Percentiles rank a stretch among this genome's conserved stretches.
These are phyloP conservation scores for Prorocentrum cordatum DNA, from an alignment of 169 alveolate genomes.

Conservation along the genomic window DNA sequence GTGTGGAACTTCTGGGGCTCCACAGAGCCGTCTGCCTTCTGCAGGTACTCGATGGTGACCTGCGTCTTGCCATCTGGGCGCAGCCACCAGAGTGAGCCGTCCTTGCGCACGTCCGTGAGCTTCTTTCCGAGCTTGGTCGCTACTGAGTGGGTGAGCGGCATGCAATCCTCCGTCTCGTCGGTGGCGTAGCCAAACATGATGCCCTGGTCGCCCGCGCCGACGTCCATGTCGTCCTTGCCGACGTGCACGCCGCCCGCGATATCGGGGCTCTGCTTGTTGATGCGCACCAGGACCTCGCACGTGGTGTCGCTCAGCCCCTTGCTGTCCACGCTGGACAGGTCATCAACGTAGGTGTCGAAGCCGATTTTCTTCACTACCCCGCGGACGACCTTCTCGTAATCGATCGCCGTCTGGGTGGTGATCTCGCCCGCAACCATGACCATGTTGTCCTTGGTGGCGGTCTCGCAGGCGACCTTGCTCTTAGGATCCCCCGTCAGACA, in stretches of 20 bases:
- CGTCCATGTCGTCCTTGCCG: conserved; percentile 74
- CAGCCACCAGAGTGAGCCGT: conserved; percentile 85
- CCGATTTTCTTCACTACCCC: conserved; percentile 82
- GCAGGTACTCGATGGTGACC: conserved; percentile 85
- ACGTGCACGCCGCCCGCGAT: conserved; percentile 94
- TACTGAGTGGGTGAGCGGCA: conserved; percentile 95
- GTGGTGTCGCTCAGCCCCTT: conserved; percentile 92
- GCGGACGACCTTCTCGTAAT: conserved; percentile 91
- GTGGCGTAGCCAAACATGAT: conserved; percentile 99
- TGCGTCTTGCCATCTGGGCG: conserved; percentile 99
- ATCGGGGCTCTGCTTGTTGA: conserved; percentile 92
- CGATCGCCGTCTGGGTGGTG: conserved; percentile 87
- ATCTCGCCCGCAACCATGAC: conserved; percentile 97
- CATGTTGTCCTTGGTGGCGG: conserved; percentile 90
- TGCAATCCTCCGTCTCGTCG: conserved; percentile 88
- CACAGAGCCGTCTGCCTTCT: conserved; percentile 77
- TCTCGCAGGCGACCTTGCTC: conserved; percentile 90
- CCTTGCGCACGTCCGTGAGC: conserved; percentile 88
- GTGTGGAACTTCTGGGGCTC: conserved; percentile 91
- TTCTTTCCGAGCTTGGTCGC: conserved; percentile 89
- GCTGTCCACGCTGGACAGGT: conserved; percentile 62
- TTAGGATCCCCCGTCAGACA: conserved; percentile 87
- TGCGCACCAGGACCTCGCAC: conserved; percentile 84
- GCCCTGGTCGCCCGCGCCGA: conserved; percentile 99
- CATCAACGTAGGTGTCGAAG: conserved; percentile 75